These are phyloP conservation scores for Talaromyces rugulosus DNA, from an alignment of 2,329 filamentous ascomycete species.

Conservation along the genomic window DNA sequence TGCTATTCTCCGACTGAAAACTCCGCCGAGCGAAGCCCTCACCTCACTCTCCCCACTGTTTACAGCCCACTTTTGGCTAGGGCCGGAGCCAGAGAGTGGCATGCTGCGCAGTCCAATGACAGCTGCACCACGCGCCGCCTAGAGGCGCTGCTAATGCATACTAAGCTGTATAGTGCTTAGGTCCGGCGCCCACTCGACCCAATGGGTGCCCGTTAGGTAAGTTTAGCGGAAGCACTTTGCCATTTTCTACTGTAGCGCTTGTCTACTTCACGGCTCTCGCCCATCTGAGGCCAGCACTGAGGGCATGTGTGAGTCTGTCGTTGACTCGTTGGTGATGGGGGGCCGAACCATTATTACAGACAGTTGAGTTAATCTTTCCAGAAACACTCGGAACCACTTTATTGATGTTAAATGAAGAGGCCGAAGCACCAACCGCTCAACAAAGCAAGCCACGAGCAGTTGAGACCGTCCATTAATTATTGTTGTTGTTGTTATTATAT, in stretches of 20 bases:
- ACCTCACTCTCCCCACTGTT: background rate
- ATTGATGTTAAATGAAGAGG: too few species aligned
- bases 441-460: background rate
- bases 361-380: background rate
- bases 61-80: background rate
- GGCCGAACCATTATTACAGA: background rate
- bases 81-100: background rate
- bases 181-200: background rate
- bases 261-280: background rate
- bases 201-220: background rate
- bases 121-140: background rate
- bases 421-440: background rate
- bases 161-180: background rate
- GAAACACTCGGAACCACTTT: background rate
- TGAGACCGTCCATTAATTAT: background rate
- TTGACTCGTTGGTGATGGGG: background rate
- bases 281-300: background rate
- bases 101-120: background rate
- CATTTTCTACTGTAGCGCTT: background rate
- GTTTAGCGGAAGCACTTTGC: background rate
- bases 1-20: slow-evolving; percentile 1
- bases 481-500: background rate
- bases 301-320: background rate
- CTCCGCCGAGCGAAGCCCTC: background rate
- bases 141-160: background rate